A percentile compares a stretch with the other conserved stretches of the same genome.
phyloP scores from a whole-genome alignment of 106 monocot genomes.

The Alisma plantagoaquatica region DNA sequence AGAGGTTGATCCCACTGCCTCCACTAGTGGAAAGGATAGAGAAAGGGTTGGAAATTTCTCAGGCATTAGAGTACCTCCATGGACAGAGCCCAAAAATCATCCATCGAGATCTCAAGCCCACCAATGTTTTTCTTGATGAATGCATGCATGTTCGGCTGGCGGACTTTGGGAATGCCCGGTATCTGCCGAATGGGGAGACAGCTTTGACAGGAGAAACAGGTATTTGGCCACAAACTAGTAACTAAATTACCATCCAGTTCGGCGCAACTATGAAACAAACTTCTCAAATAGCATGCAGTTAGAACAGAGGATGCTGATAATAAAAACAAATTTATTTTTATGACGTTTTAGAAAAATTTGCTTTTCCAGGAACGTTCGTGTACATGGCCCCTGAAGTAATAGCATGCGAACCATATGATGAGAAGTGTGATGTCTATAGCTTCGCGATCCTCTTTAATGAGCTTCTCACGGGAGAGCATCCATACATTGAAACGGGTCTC shows the following conservation, averaged over 20 bases:
- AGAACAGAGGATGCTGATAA: too few species aligned
- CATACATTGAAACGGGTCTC: slow-evolving; percentile 24
- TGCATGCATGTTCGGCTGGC: slow-evolving; percentile 25
- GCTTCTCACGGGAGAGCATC: slow-evolving; percentile 28
- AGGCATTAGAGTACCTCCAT: slow-evolving; percentile 35
- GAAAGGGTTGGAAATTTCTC: slow-evolving; percentile 35
- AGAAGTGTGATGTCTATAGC: slow-evolving; percentile 49
- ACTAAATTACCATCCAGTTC: too few species aligned
- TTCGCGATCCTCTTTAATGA: slow-evolving; percentile 39
- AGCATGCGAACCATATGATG: slow-evolving; percentile 31
- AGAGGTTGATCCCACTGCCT: slow-evolving; percentile 12
- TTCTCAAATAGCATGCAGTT: too few species aligned
- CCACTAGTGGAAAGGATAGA: slow-evolving; percentile 22
- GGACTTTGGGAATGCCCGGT: slow-evolving; percentile 41
- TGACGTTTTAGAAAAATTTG: too few species aligned
- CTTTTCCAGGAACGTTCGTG: slow-evolving; percentile 35
- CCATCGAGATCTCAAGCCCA: slow-evolving; percentile 40
- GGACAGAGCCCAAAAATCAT: slow-evolving; percentile 33
- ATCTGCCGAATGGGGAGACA: slow-evolving; percentile 23
- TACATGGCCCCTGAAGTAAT: slow-evolving; percentile 53
- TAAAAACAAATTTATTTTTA: too few species aligned
- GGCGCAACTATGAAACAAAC: too few species aligned
- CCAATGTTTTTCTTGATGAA: slow-evolving; percentile 29
- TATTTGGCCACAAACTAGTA: too few species aligned
- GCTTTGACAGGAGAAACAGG: slow-evolving; percentile 38